Conservation (phyloP, 768 basidiomycete genomes). For the Tylopilus intermedius region DNA sequence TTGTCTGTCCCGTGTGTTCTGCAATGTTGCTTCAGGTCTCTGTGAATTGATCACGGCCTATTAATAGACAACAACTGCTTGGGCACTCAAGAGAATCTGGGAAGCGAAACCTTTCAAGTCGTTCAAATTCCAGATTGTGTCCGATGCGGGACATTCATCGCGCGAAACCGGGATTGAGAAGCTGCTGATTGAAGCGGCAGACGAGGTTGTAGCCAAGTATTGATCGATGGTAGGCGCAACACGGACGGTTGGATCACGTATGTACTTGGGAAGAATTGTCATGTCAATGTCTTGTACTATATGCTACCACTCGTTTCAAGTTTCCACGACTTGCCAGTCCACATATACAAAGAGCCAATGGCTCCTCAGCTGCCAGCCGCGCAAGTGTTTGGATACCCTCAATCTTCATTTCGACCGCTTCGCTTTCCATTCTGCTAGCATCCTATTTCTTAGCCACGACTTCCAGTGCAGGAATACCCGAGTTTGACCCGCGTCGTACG, state of each 20-base stretch:
- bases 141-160: slow-evolving; percentile 84
- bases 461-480: not conserved
- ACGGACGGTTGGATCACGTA: not conserved
- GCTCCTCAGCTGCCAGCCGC: not conserved
- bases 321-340: not conserved
- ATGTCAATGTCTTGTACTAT: not conserved
- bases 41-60: not conserved
- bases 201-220: slow-evolving; percentile 26
- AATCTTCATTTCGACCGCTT: slow-evolving; percentile 5
- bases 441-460: not conserved
- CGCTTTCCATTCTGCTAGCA: slow-evolving; percentile 6
- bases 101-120: slow-evolving; percentile 54
- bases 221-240: slow-evolving; percentile 1
- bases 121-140: slow-evolving; percentile 56
- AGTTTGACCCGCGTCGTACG: not conserved
- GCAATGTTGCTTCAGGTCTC: not conserved
- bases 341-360: not conserved
- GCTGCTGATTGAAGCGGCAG: slow-evolving; percentile 59
- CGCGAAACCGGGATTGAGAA: slow-evolving; percentile 67
- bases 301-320: not conserved
- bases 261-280: not conserved
- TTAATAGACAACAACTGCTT: slow-evolving; percentile 69
- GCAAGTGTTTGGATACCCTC: slow-evolving; percentile 1
- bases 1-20: slow-evolving; percentile 71
- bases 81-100: slow-evolving; percentile 75